These are phyloP conservation scores for Calonectria henricotiae DNA, from an alignment of 2,329 filamentous ascomycete species.

Conservation along the genomic window DNA sequence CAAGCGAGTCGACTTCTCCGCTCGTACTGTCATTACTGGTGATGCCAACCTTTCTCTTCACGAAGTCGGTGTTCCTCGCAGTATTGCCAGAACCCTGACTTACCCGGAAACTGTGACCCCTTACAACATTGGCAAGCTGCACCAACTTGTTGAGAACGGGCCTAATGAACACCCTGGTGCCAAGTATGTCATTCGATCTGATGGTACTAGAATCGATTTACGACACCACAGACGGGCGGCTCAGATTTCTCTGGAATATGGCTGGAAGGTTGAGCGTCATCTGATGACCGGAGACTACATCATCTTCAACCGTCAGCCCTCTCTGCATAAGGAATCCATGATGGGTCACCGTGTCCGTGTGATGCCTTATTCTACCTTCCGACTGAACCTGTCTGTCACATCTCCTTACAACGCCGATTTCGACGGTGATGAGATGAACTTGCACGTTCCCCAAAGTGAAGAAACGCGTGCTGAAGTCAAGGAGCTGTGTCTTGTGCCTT, in stretches of 20 bases:
- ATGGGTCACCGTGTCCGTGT: slow-evolving; percentile 98
- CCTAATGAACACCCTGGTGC: slow-evolving; percentile 96
- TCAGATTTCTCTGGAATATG: slow-evolving; percentile 91
- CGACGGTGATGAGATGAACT: slow-evolving; percentile 99
- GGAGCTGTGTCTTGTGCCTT: slow-evolving; percentile 96
- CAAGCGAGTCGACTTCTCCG: slow-evolving; percentile 99
- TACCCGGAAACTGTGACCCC: slow-evolving; percentile 98
- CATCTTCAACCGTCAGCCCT: slow-evolving; percentile 99
- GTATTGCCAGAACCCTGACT: slow-evolving; percentile 92
- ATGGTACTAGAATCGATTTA: slow-evolving; percentile 94
- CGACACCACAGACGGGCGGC: slow-evolving; percentile 92
- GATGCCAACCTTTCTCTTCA: slow-evolving; percentile 97
- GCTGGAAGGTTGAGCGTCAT: slow-evolving; percentile 99
- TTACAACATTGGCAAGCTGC: slow-evolving; percentile 96
- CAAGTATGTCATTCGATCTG: slow-evolving; percentile 94
- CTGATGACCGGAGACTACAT: slow-evolving; percentile 97
- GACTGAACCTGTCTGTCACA: slow-evolving; percentile 96
- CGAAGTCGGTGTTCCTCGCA: slow-evolving; percentile 96
- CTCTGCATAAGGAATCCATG: slow-evolving; percentile 99
- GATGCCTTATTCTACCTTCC: slow-evolving; percentile 99
- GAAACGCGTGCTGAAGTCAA: slow-evolving; percentile 96
- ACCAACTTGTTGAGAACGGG: slow-evolving; percentile 91
- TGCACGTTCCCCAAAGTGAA: slow-evolving; percentile 98
- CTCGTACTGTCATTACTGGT: slow-evolving; percentile 99
- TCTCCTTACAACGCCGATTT: slow-evolving; percentile 99